Base-by-base conservation (phyloP, 73 alveolate species). In the Uronychia binucleata region DNA sequence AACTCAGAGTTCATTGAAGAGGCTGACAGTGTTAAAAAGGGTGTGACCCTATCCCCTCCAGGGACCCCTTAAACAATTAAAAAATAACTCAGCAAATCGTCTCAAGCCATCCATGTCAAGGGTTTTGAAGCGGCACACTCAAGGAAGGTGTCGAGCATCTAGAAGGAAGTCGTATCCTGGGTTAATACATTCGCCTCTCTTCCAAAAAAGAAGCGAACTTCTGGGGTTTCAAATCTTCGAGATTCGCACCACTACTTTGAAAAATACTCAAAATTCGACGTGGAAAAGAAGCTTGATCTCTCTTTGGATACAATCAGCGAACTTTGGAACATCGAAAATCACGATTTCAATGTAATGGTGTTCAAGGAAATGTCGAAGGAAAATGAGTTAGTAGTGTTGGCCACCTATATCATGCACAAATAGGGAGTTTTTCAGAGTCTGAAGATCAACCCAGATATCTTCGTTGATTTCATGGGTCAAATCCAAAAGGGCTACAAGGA, bases 401-500 rank as follows among this genome's bases (percentile, higher is more conserved):
- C 59, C 8, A 26, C 5, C 27, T 25, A 5, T 5, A 8, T 75
- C 5, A 8, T 75, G 5, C 58, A 75, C 29, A 5, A 82, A 29
- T 83, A 82, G 14, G 35, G 31, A n/a, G 30, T 82, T 31, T 74
- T 74, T 31, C 31, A 8, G 5, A 25, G 25, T 0, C 33, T 59
- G 33, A 82, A 82, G 34, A 60, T 82, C 34, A 34, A 74, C 30
- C 77, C 57, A 11, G 26, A 31, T 26, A 67, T 58, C 28, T 85
- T 85, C 81, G 30, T 77, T 8, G 32, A 11, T 8, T 85, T 57
- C 74, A 58, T 77, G 28, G 28, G 57, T 25, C n/a, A 13, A 26
- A 85, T 85, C 33, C 77, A 76, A 74, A 5, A 76, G 26, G 93
- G 93, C 0, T 87, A 87, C 34, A 58, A 87, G 25, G 28, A 76